A percentile compares a stretch with the other conserved stretches of the same genome.
Conservation (phyloP, 768 basidiomycete genomes). For the Mycena kentingensis region DNA sequence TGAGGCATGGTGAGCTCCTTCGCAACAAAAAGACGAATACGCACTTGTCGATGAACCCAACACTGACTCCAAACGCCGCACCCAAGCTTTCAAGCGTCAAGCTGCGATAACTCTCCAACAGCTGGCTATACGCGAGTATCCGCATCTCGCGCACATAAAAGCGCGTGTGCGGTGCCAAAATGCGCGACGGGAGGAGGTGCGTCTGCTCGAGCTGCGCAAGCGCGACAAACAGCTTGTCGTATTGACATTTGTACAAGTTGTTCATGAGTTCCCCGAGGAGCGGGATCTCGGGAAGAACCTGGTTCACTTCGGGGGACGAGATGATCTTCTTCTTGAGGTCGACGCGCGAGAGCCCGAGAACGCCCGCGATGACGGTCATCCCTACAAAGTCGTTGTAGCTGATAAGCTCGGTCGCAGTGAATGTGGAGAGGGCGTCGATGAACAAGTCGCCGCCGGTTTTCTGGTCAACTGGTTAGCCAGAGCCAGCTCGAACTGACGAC, state of each 20-base stretch:
- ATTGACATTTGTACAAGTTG: slow-evolving; percentile 90
- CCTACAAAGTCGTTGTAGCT: slow-evolving; percentile 89
- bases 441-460: slow-evolving; percentile 82
- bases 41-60: slow-evolving; percentile 84
- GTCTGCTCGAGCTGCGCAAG: slow-evolving; percentile 89
- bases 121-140: slow-evolving; percentile 87
- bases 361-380: slow-evolving; percentile 78
- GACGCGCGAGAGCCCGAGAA: slow-evolving; percentile 73
- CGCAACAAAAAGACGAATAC: slow-evolving; percentile 33
- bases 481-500: background rate
- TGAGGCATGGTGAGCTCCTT: background rate
- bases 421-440: slow-evolving; percentile 90
- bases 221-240: slow-evolving; percentile 90
- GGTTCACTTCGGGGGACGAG: slow-evolving; percentile 82
- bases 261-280: slow-evolving; percentile 81
- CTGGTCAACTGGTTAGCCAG: background rate
- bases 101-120: slow-evolving; percentile 89
- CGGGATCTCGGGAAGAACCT: slow-evolving; percentile 81
- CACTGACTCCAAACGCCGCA: slow-evolving; percentile 85
- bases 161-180: slow-evolving; percentile 82
- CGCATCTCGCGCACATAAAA: slow-evolving; percentile 96
- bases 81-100: slow-evolving; percentile 87
- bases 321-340: slow-evolving; percentile 96
- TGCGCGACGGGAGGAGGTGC: slow-evolving; percentile 82
- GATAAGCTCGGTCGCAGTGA: slow-evolving; percentile 89